These are phyloP conservation scores for Penicillium concentricum DNA, from an alignment of 2,329 filamentous ascomycete species.

Conservation along the genomic window DNA sequence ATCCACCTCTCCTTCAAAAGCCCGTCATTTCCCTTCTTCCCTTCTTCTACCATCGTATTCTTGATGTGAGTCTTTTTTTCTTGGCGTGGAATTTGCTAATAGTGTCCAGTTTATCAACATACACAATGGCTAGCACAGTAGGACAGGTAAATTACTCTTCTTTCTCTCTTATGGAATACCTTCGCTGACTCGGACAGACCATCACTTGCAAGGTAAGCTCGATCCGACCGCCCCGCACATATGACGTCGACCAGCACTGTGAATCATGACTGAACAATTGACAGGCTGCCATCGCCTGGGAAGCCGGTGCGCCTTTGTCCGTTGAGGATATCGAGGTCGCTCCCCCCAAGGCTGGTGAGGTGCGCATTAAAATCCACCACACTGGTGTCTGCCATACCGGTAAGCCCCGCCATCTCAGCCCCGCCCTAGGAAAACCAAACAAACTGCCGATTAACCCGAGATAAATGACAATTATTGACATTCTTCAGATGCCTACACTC, in stretches of 20 bases:
- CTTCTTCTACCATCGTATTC: constrained; percentile 16
- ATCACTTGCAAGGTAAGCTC: constrained; percentile 77
- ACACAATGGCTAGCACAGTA: constrained; percentile 55
- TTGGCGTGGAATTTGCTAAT: neutral
- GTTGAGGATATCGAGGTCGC: constrained; percentile 92
- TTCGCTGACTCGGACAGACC: constrained; percentile 55
- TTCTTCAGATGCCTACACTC: constrained; percentile 77
- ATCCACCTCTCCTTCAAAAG: constrained; percentile 19
- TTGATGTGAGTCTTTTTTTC: constrained; percentile 14
- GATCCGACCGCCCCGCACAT: constrained; percentile 5
- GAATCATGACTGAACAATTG: constrained; percentile 17
- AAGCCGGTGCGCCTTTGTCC: constrained; percentile 82
- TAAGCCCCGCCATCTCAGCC: constrained; percentile 42
- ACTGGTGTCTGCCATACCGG: constrained; percentile 98
- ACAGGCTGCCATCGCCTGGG: constrained; percentile 93
- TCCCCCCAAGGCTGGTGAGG: constrained; percentile 86
- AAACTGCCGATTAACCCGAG: neutral
- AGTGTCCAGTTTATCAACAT: neutral
- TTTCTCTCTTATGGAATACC: neutral
- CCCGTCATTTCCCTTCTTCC: constrained; percentile 13
- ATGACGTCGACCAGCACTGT: constrained; percentile 16
- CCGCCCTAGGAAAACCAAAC: constrained; percentile 3
- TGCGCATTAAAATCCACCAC: constrained; percentile 95
- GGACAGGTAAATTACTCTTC: constrained; percentile 49
- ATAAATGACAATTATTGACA: constrained; percentile 2